Evolutionary conservation across 2,329 filamentous ascomycete species (phyloP).

Genomic region (Penicillium freii): DNA sequence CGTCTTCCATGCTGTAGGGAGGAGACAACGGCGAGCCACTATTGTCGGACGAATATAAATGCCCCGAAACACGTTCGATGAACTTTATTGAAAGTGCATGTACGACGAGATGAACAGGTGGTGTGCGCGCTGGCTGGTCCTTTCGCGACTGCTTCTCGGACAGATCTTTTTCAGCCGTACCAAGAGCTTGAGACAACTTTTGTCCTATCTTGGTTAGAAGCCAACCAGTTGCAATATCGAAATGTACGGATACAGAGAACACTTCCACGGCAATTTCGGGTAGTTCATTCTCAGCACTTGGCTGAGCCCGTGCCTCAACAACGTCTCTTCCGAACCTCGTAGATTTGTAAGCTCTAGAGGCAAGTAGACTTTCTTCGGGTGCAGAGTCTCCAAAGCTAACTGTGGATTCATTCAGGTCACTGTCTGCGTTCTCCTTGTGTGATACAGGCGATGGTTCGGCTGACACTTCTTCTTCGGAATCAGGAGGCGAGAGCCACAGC

Average conservation of each 20-base stretch:
- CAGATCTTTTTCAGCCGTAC: slow-evolving; percentile 9
- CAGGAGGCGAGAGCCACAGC: slow-evolving; percentile 37
- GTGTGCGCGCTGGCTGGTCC: slow-evolving; percentile 9
- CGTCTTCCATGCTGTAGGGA: slow-evolving; percentile 29
- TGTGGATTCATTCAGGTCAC: slow-evolving; percentile 23
- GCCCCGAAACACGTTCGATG: slow-evolving; percentile 36
- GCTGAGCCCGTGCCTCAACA: slow-evolving; percentile 1
- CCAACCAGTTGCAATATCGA: slow-evolving; percentile 45
- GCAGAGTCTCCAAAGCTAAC: slow-evolving; percentile 22
- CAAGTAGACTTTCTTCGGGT: slow-evolving; percentile 24
- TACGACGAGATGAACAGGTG: slow-evolving; percentile 28
- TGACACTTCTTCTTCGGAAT: slow-evolving; percentile 9
- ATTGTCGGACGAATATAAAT: slow-evolving; percentile 25
- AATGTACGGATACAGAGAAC: slow-evolving; percentile 30
- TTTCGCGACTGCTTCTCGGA: slow-evolving; percentile 4
- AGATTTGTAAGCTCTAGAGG: slow-evolving; percentile 25
- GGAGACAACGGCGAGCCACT: slow-evolving; percentile 14
- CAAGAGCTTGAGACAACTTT: slow-evolving; percentile 26
- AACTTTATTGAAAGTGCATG: slow-evolving; percentile 37
- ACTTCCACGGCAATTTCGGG: slow-evolving; percentile 34
- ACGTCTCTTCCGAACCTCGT: slow-evolving; percentile 18
- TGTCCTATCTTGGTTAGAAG: slow-evolving; percentile 40
- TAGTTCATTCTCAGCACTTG: neutral
- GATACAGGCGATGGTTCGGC: slow-evolving; percentile 9
- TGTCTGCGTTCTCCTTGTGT: slow-evolving; percentile 14